Conservation (phyloP, 805 yeast species). For the Lipomyces anomalus region DNA sequence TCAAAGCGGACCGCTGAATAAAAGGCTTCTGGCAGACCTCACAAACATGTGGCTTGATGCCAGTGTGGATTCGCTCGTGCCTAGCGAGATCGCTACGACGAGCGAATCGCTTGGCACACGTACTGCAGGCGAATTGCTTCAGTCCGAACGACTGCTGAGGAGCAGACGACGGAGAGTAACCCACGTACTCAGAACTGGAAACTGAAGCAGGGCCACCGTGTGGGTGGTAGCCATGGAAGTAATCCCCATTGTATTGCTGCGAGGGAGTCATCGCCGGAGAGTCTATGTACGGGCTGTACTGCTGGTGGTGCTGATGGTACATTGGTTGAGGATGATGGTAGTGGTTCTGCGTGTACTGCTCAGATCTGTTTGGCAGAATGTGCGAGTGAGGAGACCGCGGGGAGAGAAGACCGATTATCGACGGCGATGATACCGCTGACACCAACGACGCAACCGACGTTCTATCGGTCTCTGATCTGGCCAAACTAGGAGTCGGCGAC, state of each 20-base stretch:
- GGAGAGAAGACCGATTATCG: constrained; percentile 22
- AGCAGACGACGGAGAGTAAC: neutral
- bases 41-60: constrained; percentile 39
- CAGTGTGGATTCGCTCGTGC: constrained; percentile 62
- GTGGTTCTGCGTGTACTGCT: neutral
- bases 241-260: constrained; percentile 1
- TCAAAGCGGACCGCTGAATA: constrained; percentile 75
- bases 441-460: constrained; percentile 24
- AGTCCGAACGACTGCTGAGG: constrained; percentile 6
- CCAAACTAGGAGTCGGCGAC: constrained; percentile 23
- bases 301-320: constrained; percentile 1
- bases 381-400: constrained; percentile 19
- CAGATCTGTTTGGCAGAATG: neutral
- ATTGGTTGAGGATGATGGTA: neutral
- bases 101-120: constrained; percentile 62
- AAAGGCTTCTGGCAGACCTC: constrained; percentile 65
- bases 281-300: constrained; percentile 3
- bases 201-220: neutral
- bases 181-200: neutral
- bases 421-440: constrained; percentile 20
- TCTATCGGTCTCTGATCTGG: constrained; percentile 21
- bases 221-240: neutral
- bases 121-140: constrained; percentile 32
- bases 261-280: constrained; percentile 4
- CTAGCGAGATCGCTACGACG: constrained; percentile 78